Conservation (phyloP, 1,139 yeast genomes). For the Arxiozyma slooffiae region DNA sequence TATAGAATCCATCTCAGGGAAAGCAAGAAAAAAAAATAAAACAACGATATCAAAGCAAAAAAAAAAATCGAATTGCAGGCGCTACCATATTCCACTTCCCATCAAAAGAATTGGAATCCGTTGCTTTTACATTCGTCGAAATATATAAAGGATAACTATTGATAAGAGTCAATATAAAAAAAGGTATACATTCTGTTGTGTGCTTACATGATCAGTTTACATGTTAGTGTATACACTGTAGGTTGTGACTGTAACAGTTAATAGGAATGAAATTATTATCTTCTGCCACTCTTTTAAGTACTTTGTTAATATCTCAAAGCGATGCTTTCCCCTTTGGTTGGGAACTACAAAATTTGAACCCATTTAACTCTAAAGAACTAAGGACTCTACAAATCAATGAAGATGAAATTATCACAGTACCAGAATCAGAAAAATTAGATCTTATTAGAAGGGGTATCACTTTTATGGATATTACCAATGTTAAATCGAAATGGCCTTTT, state of each 20-base stretch:
- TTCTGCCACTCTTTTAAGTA: background rate
- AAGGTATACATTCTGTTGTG: too few relatives aligned
- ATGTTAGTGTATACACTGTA: background rate
- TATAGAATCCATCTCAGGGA: background rate
- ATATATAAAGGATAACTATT: background rate
- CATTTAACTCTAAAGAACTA: background rate
- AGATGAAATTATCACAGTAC: slow-evolving; percentile 35
- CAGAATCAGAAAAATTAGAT: slow-evolving; percentile 48
- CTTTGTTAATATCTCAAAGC: background rate
- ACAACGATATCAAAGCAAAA: background rate
- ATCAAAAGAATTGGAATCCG: too few relatives aligned
- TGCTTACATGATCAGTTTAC: background rate
- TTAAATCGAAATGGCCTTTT: slow-evolving; percentile 30
- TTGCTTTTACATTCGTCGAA: too few relatives aligned
- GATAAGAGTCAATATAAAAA: background rate
- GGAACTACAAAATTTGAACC: background rate
- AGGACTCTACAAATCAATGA: slow-evolving; percentile 20
- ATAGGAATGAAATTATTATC: background rate
- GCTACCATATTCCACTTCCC: background rate
- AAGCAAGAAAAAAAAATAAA: too few relatives aligned
- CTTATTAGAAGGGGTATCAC: slow-evolving; percentile 45
- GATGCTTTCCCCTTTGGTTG: slow-evolving; percentile 9
- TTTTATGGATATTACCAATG: slow-evolving; percentile 64
- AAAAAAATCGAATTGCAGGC: background rate
- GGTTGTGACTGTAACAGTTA: too few relatives aligned